phyloP scores from a whole-genome alignment of 768 basidiomycete species.

The Tulasnella sp. region DNA sequence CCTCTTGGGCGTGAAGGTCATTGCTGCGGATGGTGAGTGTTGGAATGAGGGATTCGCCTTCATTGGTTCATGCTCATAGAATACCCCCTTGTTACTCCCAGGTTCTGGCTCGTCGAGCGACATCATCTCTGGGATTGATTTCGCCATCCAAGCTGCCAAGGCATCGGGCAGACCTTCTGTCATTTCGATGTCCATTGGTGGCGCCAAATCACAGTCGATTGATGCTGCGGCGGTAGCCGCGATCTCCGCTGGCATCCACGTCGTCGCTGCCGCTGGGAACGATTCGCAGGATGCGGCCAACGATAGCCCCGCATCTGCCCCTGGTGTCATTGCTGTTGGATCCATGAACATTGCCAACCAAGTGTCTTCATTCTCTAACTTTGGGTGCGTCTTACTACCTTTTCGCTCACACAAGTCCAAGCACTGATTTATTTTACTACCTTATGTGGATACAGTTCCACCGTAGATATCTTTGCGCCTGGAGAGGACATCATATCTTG shows the following conservation, averaged over 20 bases:
- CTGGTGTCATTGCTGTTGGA: conserved; percentile 18
- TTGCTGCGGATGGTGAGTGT: conserved; percentile 4
- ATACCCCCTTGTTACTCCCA: background rate
- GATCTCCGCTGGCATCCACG: conserved; percentile 12
- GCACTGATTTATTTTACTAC: too few species aligned
- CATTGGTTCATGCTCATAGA: background rate
- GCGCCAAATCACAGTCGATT: conserved; percentile 4
- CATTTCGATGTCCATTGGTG: conserved; percentile 18
- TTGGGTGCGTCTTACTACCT: conserved; percentile 9
- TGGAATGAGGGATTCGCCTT: too few species aligned
- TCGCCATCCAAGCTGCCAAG: conserved; percentile 9
- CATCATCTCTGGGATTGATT: conserved; percentile 17
- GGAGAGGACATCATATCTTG: conserved; percentile 17
- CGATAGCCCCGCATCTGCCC: conserved; percentile 13
- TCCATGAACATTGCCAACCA: conserved; percentile 16
- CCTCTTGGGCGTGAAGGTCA: conserved; percentile 8
- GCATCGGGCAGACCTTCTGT: conserved; percentile 13
- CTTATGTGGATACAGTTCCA: conserved; percentile 4
- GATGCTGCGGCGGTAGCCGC: conserved; percentile 15
- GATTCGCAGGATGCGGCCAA: conserved; percentile 7
- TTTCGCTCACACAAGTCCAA: background rate
- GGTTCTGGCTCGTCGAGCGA: conserved; percentile 3
- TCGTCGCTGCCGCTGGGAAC: conserved; percentile 20
- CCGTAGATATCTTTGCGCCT: conserved; percentile 18
- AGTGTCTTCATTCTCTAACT: conserved; percentile 18